phyloP scores from a whole-genome alignment of 2,329 filamentous ascomycete species.

The Ascochyta koolunga region DNA sequence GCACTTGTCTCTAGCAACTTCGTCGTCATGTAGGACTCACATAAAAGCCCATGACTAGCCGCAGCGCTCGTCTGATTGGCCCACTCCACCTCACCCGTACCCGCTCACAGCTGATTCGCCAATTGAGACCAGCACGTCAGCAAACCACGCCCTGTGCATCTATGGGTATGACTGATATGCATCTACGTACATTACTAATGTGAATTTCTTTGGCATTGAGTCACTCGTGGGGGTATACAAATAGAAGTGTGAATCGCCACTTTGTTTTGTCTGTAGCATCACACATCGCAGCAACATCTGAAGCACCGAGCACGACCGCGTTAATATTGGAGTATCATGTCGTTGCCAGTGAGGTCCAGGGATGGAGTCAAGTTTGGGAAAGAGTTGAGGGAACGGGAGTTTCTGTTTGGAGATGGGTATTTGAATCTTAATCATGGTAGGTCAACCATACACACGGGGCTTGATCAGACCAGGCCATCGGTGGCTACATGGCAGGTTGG shows the following conservation, averaged over 20 bases:
- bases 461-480: too few species aligned
- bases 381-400: slow-evolving; percentile 64
- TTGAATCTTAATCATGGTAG: slow-evolving; percentile 80
- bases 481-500: not conserved
- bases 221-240: not conserved
- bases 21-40: not conserved
- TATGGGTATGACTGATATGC: slow-evolving; percentile 16
- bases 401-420: slow-evolving; percentile 71
- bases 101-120: not conserved
- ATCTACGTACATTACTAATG: too few species aligned
- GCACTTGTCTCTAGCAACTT: not conserved
- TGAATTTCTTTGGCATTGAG: not conserved
- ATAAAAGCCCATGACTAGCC: not conserved
- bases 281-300: not conserved
- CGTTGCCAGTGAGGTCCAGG: slow-evolving; percentile 24
- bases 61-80: not conserved
- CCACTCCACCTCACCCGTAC: not conserved
- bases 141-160: slow-evolving; percentile 12
- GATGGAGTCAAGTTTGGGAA: slow-evolving; percentile 55
- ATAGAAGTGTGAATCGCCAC: not conserved
- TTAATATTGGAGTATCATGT: too few species aligned
- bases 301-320: not conserved
- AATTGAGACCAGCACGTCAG: not conserved
- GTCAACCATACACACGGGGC: too few species aligned
- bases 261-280: not conserved